Evolutionary conservation across 1,284 basidiomycete genomes (phyloP).

Genomic region (Trichosporon coremiiforme): DNA sequence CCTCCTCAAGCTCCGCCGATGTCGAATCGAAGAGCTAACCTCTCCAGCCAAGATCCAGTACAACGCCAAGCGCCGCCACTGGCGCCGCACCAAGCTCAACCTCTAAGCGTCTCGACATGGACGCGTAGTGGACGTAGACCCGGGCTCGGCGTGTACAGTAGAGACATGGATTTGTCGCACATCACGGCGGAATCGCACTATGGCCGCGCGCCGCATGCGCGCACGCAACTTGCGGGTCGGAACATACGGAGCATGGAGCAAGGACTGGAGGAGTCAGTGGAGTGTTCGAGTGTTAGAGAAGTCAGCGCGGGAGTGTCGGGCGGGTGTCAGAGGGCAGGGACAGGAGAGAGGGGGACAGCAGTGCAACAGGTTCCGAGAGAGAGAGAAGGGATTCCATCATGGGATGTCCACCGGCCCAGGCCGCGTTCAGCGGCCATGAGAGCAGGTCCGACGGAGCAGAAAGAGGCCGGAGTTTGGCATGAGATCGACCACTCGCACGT

Average conservation of each 20-base stretch:
- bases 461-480: too few relatives aligned
- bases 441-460: too few relatives aligned
- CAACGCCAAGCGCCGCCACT: constrained; percentile 92
- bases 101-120: constrained; percentile 63
- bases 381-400: too few relatives aligned
- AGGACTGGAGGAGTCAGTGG: neutral
- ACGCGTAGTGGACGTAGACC: constrained; percentile 1
- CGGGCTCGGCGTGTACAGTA: constrained; percentile 19
- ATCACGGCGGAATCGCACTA: neutral
- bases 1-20: neutral
- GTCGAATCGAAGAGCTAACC: neutral
- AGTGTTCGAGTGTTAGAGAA: neutral
- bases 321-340: too few relatives aligned
- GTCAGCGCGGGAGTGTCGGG: too few relatives aligned
- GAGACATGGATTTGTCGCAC: constrained; percentile 19
- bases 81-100: constrained; percentile 93
- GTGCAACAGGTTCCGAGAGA: too few relatives aligned
- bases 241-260: neutral
- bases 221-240: neutral
- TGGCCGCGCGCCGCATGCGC: neutral
- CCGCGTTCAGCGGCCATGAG: too few relatives aligned
- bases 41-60: constrained; percentile 61
- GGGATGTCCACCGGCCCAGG: too few relatives aligned
- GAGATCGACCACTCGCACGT: too few relatives aligned
- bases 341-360: too few relatives aligned